phyloP scores from a whole-genome alignment of 2,329 filamentous ascomycete species.

The Teratosphaeria nubilosa region DNA sequence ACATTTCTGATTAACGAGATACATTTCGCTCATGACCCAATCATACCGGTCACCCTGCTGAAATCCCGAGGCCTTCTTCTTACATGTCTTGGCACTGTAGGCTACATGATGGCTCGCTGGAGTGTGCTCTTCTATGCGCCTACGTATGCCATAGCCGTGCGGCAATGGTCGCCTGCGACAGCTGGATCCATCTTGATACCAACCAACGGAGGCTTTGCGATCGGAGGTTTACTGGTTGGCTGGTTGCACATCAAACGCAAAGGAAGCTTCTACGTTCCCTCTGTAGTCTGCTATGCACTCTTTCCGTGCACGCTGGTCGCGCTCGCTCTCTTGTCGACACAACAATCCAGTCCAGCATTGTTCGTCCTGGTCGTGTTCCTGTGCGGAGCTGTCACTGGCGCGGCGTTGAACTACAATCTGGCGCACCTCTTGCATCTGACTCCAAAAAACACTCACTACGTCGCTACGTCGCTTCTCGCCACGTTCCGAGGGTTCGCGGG shows the following conservation, averaged over 20 bases:
- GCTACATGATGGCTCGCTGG: conserved; percentile 76
- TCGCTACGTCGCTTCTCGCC: conserved; percentile 63
- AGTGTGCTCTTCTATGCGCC: conserved; percentile 71
- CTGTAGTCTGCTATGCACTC: conserved; percentile 43
- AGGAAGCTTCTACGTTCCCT: conserved; percentile 57
- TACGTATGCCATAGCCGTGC: conserved; percentile 67
- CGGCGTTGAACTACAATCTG: conserved; percentile 68
- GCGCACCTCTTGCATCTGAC: conserved; percentile 70
- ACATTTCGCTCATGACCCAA: conserved; percentile 54
- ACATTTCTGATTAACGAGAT: conserved; percentile 53
- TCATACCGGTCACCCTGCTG: conserved; percentile 64
- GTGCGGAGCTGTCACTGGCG: conserved; percentile 65
- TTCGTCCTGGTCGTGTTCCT: conserved; percentile 54
- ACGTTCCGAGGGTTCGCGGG: conserved; percentile 77
- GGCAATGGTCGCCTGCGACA: conserved; percentile 56
- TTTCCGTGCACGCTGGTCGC: conserved; percentile 52
- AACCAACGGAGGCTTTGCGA: conserved; percentile 69
- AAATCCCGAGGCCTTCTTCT: conserved; percentile 60
- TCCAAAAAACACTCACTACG: conserved; percentile 55
- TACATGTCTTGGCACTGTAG: conserved; percentile 63
- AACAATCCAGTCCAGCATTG: conserved; percentile 38
- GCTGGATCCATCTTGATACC: conserved; percentile 70
- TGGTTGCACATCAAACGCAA: conserved; percentile 63
- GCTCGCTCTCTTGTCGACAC: conserved; percentile 47
- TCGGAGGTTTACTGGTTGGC: conserved; percentile 63